phyloP scores from a whole-genome alignment of 805 yeast species.

The Yarrowia sp. region DNA sequence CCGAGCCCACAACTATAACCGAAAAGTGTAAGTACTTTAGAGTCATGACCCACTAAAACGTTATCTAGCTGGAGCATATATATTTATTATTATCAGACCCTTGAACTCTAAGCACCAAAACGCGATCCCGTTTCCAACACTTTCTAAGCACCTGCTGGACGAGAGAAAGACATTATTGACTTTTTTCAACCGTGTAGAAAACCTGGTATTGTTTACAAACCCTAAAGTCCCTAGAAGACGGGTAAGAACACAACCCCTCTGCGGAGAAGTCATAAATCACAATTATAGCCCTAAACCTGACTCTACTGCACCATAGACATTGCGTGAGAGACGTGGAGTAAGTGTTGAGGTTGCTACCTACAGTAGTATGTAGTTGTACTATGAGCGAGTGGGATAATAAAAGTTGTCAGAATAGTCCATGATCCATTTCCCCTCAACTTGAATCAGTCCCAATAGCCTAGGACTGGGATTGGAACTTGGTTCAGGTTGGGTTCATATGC shows the following conservation, averaged over 20 bases:
- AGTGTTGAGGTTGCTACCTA: too few species aligned
- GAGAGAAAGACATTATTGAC: not conserved
- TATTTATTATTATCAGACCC: constrained; percentile 1
- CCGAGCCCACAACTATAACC: constrained; percentile 16
- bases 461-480: too few species aligned
- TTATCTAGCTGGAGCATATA: constrained; percentile 6
- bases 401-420: too few species aligned
- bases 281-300: not conserved
- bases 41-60: not conserved
- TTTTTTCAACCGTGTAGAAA: not conserved
- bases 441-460: too few species aligned
- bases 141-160: too few species aligned
- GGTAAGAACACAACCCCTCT: too few species aligned
- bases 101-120: not conserved
- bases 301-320: not conserved
- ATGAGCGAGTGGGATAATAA: too few species aligned
- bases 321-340: not conserved
- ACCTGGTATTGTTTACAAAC: not conserved
- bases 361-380: too few species aligned
- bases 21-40: not conserved
- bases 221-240: not conserved
- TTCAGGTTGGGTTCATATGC: too few species aligned
- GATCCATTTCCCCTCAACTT: too few species aligned
- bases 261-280: too few species aligned
- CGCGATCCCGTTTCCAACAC: not conserved